Conservation (phyloP, 2,329 filamentous ascomycete genomes). For the Aspergillus jensenii region DNA sequence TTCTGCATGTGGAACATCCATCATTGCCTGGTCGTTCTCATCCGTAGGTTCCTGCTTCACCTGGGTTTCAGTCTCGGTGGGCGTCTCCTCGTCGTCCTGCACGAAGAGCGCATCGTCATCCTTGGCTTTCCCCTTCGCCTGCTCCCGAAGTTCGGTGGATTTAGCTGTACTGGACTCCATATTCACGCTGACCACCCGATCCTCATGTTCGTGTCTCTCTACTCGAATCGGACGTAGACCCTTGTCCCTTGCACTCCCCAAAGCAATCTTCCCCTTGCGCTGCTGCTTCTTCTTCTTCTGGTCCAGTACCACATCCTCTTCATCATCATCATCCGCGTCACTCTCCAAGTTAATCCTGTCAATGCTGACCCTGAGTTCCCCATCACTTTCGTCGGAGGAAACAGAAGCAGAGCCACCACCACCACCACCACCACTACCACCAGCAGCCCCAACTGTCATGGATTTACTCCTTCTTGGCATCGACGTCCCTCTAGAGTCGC, state of each 20-base stretch:
- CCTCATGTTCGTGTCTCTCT: constrained; percentile 55
- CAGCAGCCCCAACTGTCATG: constrained; percentile 21
- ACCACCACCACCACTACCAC: constrained; percentile 14
- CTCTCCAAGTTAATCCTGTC: constrained; percentile 59
- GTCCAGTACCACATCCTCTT: constrained; percentile 22
- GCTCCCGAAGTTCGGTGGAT: constrained; percentile 41
- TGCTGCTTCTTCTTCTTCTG: constrained; percentile 27
- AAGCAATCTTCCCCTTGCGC: constrained; percentile 19
- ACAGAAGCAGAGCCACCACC: constrained; percentile 18
- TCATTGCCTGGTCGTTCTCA: constrained; percentile 43
- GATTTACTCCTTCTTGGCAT: constrained; percentile 31
- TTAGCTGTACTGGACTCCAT: constrained; percentile 52
- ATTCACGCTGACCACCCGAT: constrained; percentile 54
- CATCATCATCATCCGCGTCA: constrained; percentile 48
- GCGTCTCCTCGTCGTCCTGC: constrained; percentile 18
- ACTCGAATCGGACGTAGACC: constrained; percentile 56
- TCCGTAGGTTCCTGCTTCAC: constrained; percentile 58
- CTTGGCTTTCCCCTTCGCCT: constrained; percentile 33
- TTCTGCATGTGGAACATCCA: constrained; percentile 30
- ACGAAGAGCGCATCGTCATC: constrained; percentile 23
- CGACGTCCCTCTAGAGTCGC: constrained; percentile 27
- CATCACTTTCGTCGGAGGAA: constrained; percentile 48
- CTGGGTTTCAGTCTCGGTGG: constrained; percentile 25
- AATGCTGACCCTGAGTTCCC: constrained; percentile 52
- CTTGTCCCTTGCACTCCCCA: constrained; percentile 14